Percentiles rank a stretch among this genome's conserved stretches.
phyloP scores from a whole-genome alignment of 2,329 filamentous ascomycete genomes.

The Ophiostoma piceae region DNA sequence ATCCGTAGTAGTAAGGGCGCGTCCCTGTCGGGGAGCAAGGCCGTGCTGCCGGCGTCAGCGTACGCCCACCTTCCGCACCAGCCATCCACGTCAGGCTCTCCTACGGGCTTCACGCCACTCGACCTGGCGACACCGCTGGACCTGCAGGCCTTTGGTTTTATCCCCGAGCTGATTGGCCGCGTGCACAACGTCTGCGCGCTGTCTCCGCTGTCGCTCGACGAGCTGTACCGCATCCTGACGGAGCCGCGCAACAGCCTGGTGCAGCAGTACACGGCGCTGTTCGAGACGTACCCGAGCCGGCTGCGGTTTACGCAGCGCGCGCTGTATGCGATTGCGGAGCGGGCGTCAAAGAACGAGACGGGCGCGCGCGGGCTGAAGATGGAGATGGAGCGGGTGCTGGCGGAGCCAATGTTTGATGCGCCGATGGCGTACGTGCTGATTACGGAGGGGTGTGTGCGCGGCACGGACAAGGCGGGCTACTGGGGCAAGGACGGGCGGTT shows the following conservation, averaged over 20 bases:
- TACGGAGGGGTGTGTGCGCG: slow-evolving; percentile 62
- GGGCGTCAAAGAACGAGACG: slow-evolving; percentile 57
- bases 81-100: slow-evolving; percentile 25
- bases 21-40: slow-evolving; percentile 44
- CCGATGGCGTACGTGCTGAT: slow-evolving; percentile 71
- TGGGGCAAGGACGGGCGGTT: slow-evolving; percentile 66
- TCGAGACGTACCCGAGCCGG: slow-evolving; percentile 71
- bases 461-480: slow-evolving; percentile 54
- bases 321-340: slow-evolving; percentile 71
- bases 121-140: slow-evolving; percentile 71
- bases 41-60: slow-evolving; percentile 60
- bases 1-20: slow-evolving; percentile 55
- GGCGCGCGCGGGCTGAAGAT: slow-evolving; percentile 75
- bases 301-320: slow-evolving; percentile 78
- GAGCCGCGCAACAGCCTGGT: slow-evolving; percentile 87
- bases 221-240: slow-evolving; percentile 80
- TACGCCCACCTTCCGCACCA: slow-evolving; percentile 56
- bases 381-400: slow-evolving; percentile 72
- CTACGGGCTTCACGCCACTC: slow-evolving; percentile 49
- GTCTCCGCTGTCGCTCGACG: slow-evolving; percentile 61
- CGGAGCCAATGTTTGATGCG: slow-evolving; percentile 76
- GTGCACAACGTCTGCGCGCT: slow-evolving; percentile 86
- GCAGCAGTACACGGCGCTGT: slow-evolving; percentile 82
- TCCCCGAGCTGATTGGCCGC: slow-evolving; percentile 92
- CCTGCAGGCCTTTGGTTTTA: slow-evolving; percentile 81